Percentiles rank a stretch among this genome's conserved stretches.
phyloP scores from a whole-genome alignment of 768 basidiomycete species.

The Hygrocybe punicea region DNA sequence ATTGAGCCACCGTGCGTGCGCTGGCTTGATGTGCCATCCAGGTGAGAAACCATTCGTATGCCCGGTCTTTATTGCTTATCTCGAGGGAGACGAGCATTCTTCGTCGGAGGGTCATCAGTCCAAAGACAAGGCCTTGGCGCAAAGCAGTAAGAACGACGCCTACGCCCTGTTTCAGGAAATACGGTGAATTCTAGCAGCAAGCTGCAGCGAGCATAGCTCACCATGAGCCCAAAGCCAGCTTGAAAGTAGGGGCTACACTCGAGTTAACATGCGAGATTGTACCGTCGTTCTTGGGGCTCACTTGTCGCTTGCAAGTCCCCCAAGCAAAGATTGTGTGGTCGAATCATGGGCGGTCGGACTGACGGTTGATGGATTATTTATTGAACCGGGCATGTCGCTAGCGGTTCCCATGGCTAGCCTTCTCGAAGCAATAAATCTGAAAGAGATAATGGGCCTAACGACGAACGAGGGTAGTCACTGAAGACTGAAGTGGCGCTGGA shows the following conservation, averaged over 20 bases:
- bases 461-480: too few species aligned
- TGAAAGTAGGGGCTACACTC: conserved; percentile 90
- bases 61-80: conserved; percentile 90
- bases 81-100: conserved; percentile 93
- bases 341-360: conserved; percentile 11
- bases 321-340: conserved; percentile 33
- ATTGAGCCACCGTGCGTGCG: conserved; percentile 23
- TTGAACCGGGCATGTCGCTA: neutral
- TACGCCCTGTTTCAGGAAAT: conserved; percentile 60
- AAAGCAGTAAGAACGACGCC: conserved; percentile 79
- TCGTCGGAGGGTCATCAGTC: conserved; percentile 73
- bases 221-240: conserved; percentile 98
- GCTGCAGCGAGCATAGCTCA: conserved; percentile 27
- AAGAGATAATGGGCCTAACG: too few species aligned
- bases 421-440: too few species aligned
- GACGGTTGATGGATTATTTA: conserved; percentile 9
- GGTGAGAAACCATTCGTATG: conserved; percentile 94
- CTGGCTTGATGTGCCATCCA: conserved; percentile 85
- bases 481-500: too few species aligned
- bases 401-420: too few species aligned
- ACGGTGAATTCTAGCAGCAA: conserved; percentile 8
- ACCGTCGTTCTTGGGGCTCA: conserved; percentile 36
- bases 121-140: conserved; percentile 65
- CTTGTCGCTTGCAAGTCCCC: conserved; percentile 58
- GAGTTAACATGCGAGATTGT: conserved; percentile 21